Percentiles rank a stretch among this genome's conserved stretches.
phyloP scores from a whole-genome alignment of 1,284 basidiomycete species.

The Rhizoctonia solani region DNA sequence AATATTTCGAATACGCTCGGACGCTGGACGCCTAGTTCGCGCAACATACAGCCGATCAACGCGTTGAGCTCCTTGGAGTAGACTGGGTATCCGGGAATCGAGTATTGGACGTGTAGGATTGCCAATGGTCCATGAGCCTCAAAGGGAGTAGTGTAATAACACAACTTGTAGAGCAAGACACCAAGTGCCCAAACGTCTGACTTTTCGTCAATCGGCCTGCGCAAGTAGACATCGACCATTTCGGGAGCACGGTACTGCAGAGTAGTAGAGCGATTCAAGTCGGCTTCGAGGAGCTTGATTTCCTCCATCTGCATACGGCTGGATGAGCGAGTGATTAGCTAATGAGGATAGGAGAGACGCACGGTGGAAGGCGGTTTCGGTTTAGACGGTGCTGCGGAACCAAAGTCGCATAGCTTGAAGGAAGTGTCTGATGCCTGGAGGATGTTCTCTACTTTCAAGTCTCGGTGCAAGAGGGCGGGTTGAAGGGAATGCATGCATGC shows the following conservation, averaged over 20 bases:
- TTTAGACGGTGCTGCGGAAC: conserved; percentile 82
- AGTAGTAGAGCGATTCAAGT: conserved; percentile 93
- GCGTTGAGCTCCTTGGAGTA: conserved; percentile 88
- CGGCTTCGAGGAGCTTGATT: conserved; percentile 84
- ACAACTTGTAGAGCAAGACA: conserved; percentile 79
- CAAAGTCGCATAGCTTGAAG: conserved; percentile 98
- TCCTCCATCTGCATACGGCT: conserved; percentile 58
- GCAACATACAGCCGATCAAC: conserved; percentile 89
- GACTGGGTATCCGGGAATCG: conserved; percentile 88
- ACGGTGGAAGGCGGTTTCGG: conserved; percentile 64
- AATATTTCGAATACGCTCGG: conserved; percentile 83
- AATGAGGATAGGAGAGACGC: background rate
- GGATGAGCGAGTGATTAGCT: background rate
- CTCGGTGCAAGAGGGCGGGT: conserved; percentile 90
- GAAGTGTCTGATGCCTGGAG: conserved; percentile 74
- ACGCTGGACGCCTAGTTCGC: conserved; percentile 81
- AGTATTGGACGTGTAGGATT: conserved; percentile 96
- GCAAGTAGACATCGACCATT: conserved; percentile 91
- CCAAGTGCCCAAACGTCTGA: conserved; percentile 70
- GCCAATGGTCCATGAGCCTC: conserved; percentile 96
- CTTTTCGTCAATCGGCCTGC: conserved; percentile 87
- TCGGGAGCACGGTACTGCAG: conserved; percentile 96
- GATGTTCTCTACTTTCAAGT: conserved; percentile 99
- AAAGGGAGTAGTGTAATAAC: conserved; percentile 99
- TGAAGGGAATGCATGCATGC: conserved; percentile 94